These are phyloP conservation scores for Venustampulla echinocandica DNA, from an alignment of 495 filamentous ascomycete genomes.

Conservation along the genomic window DNA sequence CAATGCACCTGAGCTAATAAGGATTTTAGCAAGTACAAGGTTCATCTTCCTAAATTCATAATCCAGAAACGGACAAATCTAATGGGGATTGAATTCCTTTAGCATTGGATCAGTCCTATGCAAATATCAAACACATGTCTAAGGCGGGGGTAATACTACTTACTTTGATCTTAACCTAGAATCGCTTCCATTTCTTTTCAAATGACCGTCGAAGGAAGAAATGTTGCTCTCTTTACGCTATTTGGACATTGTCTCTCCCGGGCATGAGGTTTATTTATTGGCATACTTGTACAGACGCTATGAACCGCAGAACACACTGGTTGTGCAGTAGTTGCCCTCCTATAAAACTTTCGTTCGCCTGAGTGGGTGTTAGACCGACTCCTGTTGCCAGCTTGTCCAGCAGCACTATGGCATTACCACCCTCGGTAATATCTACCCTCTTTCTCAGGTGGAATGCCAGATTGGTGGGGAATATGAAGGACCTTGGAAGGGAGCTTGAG, in stretches of 20 bases:
- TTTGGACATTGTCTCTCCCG: slow-evolving; percentile 55
- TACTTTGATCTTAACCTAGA: slow-evolving; percentile 56
- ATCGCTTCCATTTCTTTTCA: no score
- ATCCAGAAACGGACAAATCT: slow-evolving; percentile 43
- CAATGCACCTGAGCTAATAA: slow-evolving; percentile 37
- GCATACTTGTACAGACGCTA: background rate
- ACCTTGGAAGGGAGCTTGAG: background rate
- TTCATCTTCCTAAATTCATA: slow-evolving; percentile 38
- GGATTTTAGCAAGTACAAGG: slow-evolving; percentile 36
- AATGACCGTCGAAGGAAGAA: no score
- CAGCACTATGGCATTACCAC: background rate
- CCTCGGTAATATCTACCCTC: slow-evolving; percentile 3
- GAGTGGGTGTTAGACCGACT: background rate
- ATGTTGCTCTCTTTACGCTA: slow-evolving; percentile 45
- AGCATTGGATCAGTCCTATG: slow-evolving; percentile 50
- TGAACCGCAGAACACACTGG: slow-evolving; percentile 36
- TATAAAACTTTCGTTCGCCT: slow-evolving; percentile 31
- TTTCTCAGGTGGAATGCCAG: background rate
- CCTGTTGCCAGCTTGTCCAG: background rate
- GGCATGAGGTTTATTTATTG: slow-evolving; percentile 45
- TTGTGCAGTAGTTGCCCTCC: slow-evolving; percentile 48
- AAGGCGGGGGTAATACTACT: background rate
- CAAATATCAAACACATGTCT: background rate
- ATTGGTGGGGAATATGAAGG: background rate
- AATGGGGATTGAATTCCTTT: slow-evolving; percentile 43